A percentile compares a stretch with the other conserved stretches of the same genome.
These are phyloP conservation scores for Dothideomycetes sp. DNA, from an alignment of 2,329 filamentous ascomycete genomes.

Conservation along the genomic window DNA sequence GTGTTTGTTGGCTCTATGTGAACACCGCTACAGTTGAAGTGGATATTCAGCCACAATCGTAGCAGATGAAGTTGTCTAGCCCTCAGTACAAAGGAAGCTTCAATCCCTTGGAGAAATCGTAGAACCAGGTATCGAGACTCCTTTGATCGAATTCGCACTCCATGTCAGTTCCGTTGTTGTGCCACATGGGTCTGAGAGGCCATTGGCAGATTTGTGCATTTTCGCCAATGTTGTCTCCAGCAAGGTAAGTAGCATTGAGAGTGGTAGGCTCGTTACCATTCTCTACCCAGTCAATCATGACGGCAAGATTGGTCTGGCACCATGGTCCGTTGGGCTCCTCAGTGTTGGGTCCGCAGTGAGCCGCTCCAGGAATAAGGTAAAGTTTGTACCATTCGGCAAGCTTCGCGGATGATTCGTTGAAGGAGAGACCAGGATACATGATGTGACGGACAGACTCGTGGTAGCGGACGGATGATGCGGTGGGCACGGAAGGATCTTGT, in stretches of 20 bases:
- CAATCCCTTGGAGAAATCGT: too few relatives aligned
- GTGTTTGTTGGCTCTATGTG: too few relatives aligned
- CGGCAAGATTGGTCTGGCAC: conserved; percentile 34
- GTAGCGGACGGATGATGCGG: conserved; percentile 45
- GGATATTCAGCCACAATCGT: too few relatives aligned
- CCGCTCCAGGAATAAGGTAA: conserved; percentile 43
- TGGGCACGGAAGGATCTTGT: conserved; percentile 41
- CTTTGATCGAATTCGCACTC: too few relatives aligned
- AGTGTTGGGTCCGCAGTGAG: conserved; percentile 38
- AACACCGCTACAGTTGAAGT: too few relatives aligned
- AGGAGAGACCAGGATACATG: conserved; percentile 35
- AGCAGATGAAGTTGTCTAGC: too few relatives aligned
- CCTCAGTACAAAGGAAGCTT: too few relatives aligned
- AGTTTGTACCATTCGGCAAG: conserved; percentile 44
- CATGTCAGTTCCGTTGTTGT: conserved; percentile 18
- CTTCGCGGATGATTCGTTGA: conserved; percentile 27
- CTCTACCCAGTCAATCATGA: conserved; percentile 43
- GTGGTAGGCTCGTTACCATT: conserved; percentile 32
- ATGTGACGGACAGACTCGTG: conserved; percentile 40
- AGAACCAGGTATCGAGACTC: too few relatives aligned
- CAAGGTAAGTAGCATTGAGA: conserved; percentile 29
- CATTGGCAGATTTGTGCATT: conserved; percentile 31
- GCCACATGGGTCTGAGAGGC: conserved; percentile 32
- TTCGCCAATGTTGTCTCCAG: conserved; percentile 18
- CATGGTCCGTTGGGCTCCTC: conserved; percentile 26